These are phyloP conservation scores for Metahyphopichia silvanorum DNA, from an alignment of 805 yeast species.

Conservation along the genomic window DNA sequence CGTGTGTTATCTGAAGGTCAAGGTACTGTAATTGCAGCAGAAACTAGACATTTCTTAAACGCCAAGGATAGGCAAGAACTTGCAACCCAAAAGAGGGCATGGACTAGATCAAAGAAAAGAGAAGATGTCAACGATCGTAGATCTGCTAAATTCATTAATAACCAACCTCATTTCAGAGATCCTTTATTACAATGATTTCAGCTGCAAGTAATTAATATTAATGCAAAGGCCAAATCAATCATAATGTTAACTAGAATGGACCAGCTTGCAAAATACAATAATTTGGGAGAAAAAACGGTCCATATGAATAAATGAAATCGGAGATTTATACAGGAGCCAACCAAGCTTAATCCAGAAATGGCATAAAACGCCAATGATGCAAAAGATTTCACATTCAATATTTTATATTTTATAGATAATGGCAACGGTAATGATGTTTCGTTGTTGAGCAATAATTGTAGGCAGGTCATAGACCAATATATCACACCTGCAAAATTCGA, in stretches of 20 bases:
- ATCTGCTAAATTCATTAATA: constrained; percentile 69
- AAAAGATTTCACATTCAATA: constrained; percentile 33
- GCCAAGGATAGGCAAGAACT: constrained; percentile 37
- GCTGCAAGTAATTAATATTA: neutral
- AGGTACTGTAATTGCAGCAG: constrained; percentile 47
- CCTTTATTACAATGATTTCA: constrained; percentile 28
- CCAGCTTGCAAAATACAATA: constrained; percentile 82
- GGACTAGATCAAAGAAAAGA: constrained; percentile 53
- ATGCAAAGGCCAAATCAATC: constrained; percentile 43
- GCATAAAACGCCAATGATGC: constrained; percentile 53
- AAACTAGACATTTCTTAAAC: constrained; percentile 48
- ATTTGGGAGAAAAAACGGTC: constrained; percentile 96
- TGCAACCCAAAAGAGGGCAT: constrained; percentile 51
- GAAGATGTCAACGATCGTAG: constrained; percentile 52
- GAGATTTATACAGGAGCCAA: constrained; percentile 67
- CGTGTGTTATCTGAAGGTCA: constrained; percentile 43
- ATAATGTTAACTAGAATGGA: constrained; percentile 43
- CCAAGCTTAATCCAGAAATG: constrained; percentile 53
- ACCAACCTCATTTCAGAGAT: constrained; percentile 68
- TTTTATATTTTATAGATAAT: constrained; percentile 21
- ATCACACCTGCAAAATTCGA: constrained; percentile 87
- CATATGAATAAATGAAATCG: constrained; percentile 90
- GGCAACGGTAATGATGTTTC: constrained; percentile 6
- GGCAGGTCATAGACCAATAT: constrained; percentile 64
- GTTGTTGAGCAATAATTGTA: constrained; percentile 37